Conservation (phyloP, 805 yeast genomes). For the Kodamaea leandrae region DNA sequence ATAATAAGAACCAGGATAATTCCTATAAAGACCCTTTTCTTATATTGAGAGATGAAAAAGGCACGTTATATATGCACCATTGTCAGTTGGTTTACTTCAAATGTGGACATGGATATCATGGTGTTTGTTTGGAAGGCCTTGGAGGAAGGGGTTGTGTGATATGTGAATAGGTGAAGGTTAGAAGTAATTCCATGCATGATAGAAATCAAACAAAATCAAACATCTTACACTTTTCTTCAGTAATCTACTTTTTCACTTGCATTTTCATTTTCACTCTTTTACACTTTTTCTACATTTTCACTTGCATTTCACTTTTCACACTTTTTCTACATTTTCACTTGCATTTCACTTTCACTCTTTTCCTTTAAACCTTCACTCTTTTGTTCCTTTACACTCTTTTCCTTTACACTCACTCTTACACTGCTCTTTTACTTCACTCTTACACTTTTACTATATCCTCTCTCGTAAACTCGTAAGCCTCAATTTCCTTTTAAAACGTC, state of each 20-base stretch:
- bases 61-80: too few relatives aligned
- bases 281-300: not conserved
- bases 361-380: not conserved
- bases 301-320: not conserved
- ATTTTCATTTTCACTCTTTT: not conserved
- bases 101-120: conserved; percentile 67
- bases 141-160: conserved; percentile 26
- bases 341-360: not conserved
- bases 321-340: not conserved
- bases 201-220: not conserved
- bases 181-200: too few relatives aligned
- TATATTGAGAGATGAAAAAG: too few relatives aligned
- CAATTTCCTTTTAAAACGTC: too few relatives aligned
- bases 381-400: not conserved
- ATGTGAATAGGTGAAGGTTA: too few relatives aligned
- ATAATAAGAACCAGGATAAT: too few relatives aligned
- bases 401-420: not conserved
- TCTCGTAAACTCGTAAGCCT: too few relatives aligned
- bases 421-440: not conserved
- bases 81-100: conserved; percentile 52
- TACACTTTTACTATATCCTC: too few relatives aligned
- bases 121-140: conserved; percentile 50
- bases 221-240: not conserved
- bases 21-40: too few relatives aligned
- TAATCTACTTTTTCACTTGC: not conserved